Conservation (phyloP, 148 eudicot genomes). For the Selenicereus undatus region DNA sequence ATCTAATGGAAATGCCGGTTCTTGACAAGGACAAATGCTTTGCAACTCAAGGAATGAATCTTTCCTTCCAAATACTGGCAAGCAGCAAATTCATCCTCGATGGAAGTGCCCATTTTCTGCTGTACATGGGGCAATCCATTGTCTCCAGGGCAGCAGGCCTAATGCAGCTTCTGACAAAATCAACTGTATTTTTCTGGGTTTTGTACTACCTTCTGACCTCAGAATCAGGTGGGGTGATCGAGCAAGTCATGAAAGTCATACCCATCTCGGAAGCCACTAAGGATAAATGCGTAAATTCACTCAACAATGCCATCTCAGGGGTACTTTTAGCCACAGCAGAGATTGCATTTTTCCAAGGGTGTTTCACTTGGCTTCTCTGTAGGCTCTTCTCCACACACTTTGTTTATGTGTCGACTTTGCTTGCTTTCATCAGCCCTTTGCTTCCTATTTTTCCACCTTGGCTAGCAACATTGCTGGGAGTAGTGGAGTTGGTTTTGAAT, state of each 20-base stretch:
- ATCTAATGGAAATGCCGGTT: slow-evolving; percentile 25
- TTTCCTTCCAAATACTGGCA: slow-evolving; percentile 24
- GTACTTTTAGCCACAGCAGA: slow-evolving; percentile 64
- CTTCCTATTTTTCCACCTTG: slow-evolving; percentile 66
- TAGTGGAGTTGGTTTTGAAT: slow-evolving; percentile 51
- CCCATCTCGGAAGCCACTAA: slow-evolving; percentile 45
- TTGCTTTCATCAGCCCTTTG: slow-evolving; percentile 62
- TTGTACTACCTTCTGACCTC: slow-evolving; percentile 69
- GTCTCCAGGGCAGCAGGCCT: slow-evolving; percentile 64
- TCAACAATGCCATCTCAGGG: slow-evolving; percentile 64
- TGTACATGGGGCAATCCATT: slow-evolving; percentile 48
- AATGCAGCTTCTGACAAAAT: slow-evolving; percentile 53
- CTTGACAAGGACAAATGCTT: slow-evolving; percentile 31
- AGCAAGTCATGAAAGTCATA: slow-evolving; percentile 51
- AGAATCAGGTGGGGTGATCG: slow-evolving; percentile 71
- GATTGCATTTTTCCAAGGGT: slow-evolving; percentile 73
- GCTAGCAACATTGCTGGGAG: slow-evolving; percentile 58
- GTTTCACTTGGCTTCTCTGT: slow-evolving; percentile 81
- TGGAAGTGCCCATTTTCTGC: slow-evolving; percentile 42
- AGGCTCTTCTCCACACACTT: slow-evolving; percentile 63
- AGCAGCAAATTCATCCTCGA: slow-evolving; percentile 38
- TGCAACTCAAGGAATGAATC: slow-evolving; percentile 33
- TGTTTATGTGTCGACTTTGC: slow-evolving; percentile 63
- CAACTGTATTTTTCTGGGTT: slow-evolving; percentile 71
- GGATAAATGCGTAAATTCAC: slow-evolving; percentile 49